Evolutionary conservation across 2,329 filamentous ascomycete genomes (phyloP), one percentile per base, ranked within the genome.

Genomic region (Zarea fungicola): DNA sequence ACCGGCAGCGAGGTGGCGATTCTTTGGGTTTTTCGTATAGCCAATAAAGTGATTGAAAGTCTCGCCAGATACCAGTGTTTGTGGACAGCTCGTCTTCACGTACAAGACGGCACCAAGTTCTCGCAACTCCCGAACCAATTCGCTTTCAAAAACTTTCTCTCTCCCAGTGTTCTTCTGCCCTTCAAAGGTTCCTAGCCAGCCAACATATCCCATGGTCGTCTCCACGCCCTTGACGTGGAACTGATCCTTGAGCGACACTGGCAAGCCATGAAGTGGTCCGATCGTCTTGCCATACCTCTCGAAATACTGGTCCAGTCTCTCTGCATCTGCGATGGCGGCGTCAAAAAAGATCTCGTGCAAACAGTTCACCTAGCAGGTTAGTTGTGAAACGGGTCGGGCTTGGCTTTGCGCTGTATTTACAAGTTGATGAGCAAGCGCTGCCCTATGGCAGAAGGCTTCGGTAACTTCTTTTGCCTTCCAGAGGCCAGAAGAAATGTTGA

Each of bases 21-120:
- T 65, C 34, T 54, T 35, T 3, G 65, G 63, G 50, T 66, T 66
- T 13, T 49, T 19, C 1, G 62, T 64, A 8, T 51, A 49, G 5
- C 65, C 64, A 5, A 60, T 54, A 31, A 66, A 56, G 48, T 64
- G 61, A 51, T 64, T 57, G 18, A 57, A 52, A 26, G 57, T 55
- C 54, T 65, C 61, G 19, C 19, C 19, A 9, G 23, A 19, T n/a
- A 26, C 26, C 5, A 29, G 16, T 6, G 36, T 37, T 8, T 41
- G 36, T 18, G 36, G 22, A 6, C 41, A 14, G 8, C 18, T 39
- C 7, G 45, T 48, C 25, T 48, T 48, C 19, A 25, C 32, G 18
- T 23, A 34, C n/a, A 42, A 26, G 7, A 48, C 21, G 2, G 46
- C 46, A 1, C 37, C 37, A 5, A 42, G 28, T 11, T 21, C 9